Evolutionary conservation across 495 filamentous ascomycete species (phyloP), one percentile per base, ranked within the genome.

Genomic region (Neurospora sp.): DNA sequence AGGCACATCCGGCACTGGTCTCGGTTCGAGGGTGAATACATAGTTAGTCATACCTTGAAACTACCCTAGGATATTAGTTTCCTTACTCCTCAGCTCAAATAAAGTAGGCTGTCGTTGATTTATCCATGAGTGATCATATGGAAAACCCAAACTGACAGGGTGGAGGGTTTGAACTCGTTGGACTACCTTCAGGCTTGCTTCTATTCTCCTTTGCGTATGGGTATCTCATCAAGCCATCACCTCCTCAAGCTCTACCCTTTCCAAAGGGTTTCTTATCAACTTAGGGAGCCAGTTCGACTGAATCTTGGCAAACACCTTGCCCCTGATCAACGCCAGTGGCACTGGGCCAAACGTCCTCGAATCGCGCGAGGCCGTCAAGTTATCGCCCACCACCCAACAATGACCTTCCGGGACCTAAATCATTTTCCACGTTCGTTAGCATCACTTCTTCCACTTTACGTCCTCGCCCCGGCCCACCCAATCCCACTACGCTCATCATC

Each of bases 381-480:
- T 98, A 79, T 99, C 96, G 5, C 96, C 96, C 1, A 88, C 88
- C 11, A 97, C 81, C 87, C 92, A 98, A 76, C 92, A 93, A 85
- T 98, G 95, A 10, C 96, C 96, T 76, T 90, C 85, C 0, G 96
- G 96, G 17, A 98, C 89, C 93, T 95, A 37, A 2, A 11, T 17
- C 9, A 34, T 66, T 66, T 10, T 0, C 15, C 54, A 59, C 10
- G 7, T n/a, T 37, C 9, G 40, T 73, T 38, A 74, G 73, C 37
- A 34, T 28, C 19, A 36, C 34, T 21, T 11, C 10, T 21, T 15
- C 10, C 54, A 43, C 31, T 17, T 72, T 15, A 10, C 15, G 11
- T 10, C 1, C 40, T 10, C 17, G 0, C 10, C 8, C 13, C 34
- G 13, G 5, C 17, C 13, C 4, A 17, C 4, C 13, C 21, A 10